Evolutionary conservation across 2,329 filamentous ascomycete genomes (phyloP).

Genomic region (Truncatella angustata): DNA sequence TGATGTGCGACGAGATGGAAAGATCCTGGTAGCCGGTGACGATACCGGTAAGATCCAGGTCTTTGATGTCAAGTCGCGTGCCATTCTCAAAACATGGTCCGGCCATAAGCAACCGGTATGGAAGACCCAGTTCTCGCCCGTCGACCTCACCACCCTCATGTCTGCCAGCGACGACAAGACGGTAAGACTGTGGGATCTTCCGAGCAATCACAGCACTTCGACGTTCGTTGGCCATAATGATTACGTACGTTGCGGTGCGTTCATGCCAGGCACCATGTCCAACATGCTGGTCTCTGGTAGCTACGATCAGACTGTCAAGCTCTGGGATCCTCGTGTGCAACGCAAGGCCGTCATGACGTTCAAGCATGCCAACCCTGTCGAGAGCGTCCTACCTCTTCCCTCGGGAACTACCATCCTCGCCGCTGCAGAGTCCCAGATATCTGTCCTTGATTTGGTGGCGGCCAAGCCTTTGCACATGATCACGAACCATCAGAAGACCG

Average conservation of each 20-base stretch:
- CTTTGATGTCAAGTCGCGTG: constrained; percentile 84
- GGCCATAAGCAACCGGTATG: constrained; percentile 94
- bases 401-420: constrained; percentile 85
- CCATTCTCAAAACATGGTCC: constrained; percentile 93
- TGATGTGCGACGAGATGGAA: constrained; percentile 83
- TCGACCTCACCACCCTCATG: constrained; percentile 82
- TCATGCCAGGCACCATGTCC: constrained; percentile 72
- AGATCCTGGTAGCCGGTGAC: constrained; percentile 86
- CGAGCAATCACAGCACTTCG: constrained; percentile 70
- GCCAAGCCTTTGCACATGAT: constrained; percentile 84
- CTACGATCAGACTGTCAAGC: constrained; percentile 88
- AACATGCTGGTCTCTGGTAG: constrained; percentile 84
- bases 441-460: constrained; percentile 88
- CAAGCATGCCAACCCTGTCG: constrained; percentile 87
- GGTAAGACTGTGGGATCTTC: constrained; percentile 90
- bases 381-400: constrained; percentile 82
- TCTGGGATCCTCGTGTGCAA: constrained; percentile 86
- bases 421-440: constrained; percentile 81
- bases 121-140: constrained; percentile 87
- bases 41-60: constrained; percentile 92
- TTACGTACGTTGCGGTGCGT: constrained; percentile 85
- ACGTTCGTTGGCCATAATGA: constrained; percentile 86
- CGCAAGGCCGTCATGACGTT: constrained; percentile 79
- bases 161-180: constrained; percentile 91
- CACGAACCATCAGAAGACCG: constrained; percentile 95